These are phyloP conservation scores for Phlyctochytrium arcticum DNA, from an alignment of 192 early-diverging fungal species.

Conservation along the genomic window DNA sequence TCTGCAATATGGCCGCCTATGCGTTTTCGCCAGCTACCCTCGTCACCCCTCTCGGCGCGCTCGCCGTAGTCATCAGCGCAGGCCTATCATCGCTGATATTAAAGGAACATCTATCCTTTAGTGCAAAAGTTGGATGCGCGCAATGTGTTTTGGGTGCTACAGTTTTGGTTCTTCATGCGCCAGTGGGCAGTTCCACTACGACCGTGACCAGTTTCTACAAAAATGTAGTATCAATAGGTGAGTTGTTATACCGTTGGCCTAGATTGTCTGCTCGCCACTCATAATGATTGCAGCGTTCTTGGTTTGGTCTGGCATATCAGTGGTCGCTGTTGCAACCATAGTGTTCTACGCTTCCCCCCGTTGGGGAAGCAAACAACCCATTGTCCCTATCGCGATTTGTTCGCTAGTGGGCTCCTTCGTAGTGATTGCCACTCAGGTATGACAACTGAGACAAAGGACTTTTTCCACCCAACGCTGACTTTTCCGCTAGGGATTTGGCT, in stretches of 20 bases:
- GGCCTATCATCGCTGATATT: conserved; percentile 59
- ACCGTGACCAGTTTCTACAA: conserved; percentile 42
- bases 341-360: conserved; percentile 54
- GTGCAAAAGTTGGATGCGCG: conserved; percentile 61
- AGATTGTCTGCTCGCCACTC: background rate
- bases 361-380: conserved; percentile 54
- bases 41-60: conserved; percentile 90
- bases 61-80: conserved; percentile 82
- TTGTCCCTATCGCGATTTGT: conserved; percentile 53
- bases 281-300: background rate
- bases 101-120: conserved; percentile 60
- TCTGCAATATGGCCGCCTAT: conserved; percentile 95
- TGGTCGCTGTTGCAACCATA: conserved; percentile 35
- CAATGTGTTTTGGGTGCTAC: conserved; percentile 62
- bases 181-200: conserved; percentile 35
- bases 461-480: too few relatives aligned
- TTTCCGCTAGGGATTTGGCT: conserved; percentile 62
- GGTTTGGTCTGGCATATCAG: conserved; percentile 1
- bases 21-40: conserved; percentile 95
- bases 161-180: conserved; percentile 50
- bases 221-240: conserved; percentile 27
- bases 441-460: too few relatives aligned
- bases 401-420: conserved; percentile 62
- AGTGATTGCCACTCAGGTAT: conserved; percentile 63
- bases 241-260: background rate